These are phyloP conservation scores for Bjerkandera adusta DNA, from an alignment of 1,284 basidiomycete genomes.

Conservation along the genomic window DNA sequence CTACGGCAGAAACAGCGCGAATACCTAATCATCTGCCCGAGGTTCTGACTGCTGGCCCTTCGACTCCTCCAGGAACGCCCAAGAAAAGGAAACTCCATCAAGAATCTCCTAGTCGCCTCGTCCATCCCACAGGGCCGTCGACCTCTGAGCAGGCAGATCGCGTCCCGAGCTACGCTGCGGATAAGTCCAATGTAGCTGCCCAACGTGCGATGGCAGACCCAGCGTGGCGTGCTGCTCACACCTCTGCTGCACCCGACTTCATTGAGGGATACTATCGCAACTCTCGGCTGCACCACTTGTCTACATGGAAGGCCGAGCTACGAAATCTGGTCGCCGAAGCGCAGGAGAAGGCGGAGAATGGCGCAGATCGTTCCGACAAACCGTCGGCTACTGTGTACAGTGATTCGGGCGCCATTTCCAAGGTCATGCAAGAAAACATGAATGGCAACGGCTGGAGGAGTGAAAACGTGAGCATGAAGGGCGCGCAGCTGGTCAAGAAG, in stretches of 20 bases:
- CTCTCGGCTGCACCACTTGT: slow-evolving; percentile 88
- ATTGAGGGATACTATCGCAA: slow-evolving; percentile 91
- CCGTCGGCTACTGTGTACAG: slow-evolving; percentile 23
- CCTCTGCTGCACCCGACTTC: slow-evolving; percentile 83
- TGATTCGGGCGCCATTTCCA: slow-evolving; percentile 23
- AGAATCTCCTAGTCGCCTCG: slow-evolving; percentile 25
- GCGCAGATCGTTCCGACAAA: slow-evolving; percentile 2
- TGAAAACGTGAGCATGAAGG: slow-evolving; percentile 55
- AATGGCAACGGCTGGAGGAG: slow-evolving; percentile 17
- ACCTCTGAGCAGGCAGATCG: slow-evolving; percentile 38
- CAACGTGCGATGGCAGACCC: slow-evolving; percentile 76
- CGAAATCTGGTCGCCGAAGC: slow-evolving; percentile 80
- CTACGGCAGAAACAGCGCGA: neutral
- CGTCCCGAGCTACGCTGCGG: slow-evolving; percentile 61
- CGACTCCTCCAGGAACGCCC: slow-evolving; percentile 16
- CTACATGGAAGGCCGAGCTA: slow-evolving; percentile 91
- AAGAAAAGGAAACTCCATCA: slow-evolving; percentile 10
- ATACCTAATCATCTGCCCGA: neutral
- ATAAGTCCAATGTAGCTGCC: slow-evolving; percentile 68
- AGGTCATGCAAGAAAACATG: slow-evolving; percentile 26
- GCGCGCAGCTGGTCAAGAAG: slow-evolving; percentile 47
- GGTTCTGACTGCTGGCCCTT: neutral
- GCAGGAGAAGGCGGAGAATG: slow-evolving; percentile 63
- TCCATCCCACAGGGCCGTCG: slow-evolving; percentile 43
- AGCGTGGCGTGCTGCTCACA: slow-evolving; percentile 85